phyloP scores from a whole-genome alignment of 805 yeast species.

The Candida coquimbonensis region DNA sequence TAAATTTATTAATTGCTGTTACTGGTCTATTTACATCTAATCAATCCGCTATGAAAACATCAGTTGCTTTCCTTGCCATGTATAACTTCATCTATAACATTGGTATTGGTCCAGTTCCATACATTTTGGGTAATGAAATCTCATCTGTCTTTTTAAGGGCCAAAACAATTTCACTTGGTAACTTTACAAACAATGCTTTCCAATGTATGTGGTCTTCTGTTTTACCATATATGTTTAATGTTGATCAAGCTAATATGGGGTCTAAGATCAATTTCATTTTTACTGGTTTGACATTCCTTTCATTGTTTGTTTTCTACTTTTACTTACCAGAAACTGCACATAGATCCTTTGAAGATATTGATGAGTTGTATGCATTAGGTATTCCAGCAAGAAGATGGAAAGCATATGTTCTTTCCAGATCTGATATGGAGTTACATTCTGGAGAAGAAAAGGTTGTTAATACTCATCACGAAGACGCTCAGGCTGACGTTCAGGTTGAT shows the following conservation, averaged over 20 bases:
- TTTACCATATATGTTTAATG: slow-evolving; percentile 40
- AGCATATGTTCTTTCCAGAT: neutral
- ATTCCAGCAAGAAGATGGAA: slow-evolving; percentile 26
- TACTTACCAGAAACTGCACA: slow-evolving; percentile 48
- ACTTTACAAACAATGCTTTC: slow-evolving; percentile 24
- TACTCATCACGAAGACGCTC: too few relatives aligned
- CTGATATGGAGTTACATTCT: too few relatives aligned
- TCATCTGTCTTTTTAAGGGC: slow-evolving; percentile 33
- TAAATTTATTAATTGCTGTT: slow-evolving; percentile 22
- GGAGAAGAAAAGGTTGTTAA: too few relatives aligned
- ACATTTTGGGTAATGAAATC: slow-evolving; percentile 29
- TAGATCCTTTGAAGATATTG: slow-evolving; percentile 51
- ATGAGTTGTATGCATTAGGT: slow-evolving; percentile 35
- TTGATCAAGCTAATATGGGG: slow-evolving; percentile 33
- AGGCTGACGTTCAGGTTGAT: too few relatives aligned
- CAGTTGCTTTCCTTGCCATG: slow-evolving; percentile 24
- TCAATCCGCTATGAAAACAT: slow-evolving; percentile 15
- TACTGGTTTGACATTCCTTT: slow-evolving; percentile 27
- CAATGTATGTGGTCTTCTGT: slow-evolving; percentile 30
- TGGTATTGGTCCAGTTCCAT: slow-evolving; percentile 33
- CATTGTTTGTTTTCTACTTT: slow-evolving; percentile 36
- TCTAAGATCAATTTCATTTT: slow-evolving; percentile 39
- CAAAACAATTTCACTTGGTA: slow-evolving; percentile 31
- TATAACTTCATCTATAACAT: slow-evolving; percentile 28
- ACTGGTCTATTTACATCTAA: slow-evolving; percentile 14